Conservation (phyloP, 2,329 filamentous ascomycete genomes). For the Bipolaris victoriae region DNA sequence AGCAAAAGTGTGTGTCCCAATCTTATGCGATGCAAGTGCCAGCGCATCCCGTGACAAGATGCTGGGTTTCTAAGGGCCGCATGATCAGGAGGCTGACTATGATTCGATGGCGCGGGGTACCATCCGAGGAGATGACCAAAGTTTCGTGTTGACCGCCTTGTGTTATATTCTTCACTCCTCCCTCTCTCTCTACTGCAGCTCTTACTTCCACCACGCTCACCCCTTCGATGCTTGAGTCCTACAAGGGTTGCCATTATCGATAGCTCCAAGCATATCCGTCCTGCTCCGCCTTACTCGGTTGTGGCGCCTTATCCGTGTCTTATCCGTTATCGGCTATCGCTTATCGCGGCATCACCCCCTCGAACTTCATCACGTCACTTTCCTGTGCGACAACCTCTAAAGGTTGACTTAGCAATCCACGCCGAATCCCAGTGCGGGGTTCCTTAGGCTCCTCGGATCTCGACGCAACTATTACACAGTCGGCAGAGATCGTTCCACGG, state of each 20-base stretch:
- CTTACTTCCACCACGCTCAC: neutral
- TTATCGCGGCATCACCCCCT: slow-evolving; percentile 22
- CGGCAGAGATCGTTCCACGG: neutral
- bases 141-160: neutral
- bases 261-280: slow-evolving; percentile 6
- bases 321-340: slow-evolving; percentile 24
- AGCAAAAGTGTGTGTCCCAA: neutral
- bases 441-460: neutral
- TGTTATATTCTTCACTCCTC: neutral
- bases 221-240: neutral
- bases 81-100: slow-evolving; percentile 21
- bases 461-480: neutral
- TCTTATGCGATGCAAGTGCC: slow-evolving; percentile 22
- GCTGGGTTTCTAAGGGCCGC: slow-evolving; percentile 15
- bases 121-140: neutral
- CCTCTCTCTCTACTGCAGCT: neutral
- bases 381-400: slow-evolving; percentile 9
- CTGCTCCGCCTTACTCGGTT: slow-evolving; percentile 22
- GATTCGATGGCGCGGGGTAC: slow-evolving; percentile 12
- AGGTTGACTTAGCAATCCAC: neutral
- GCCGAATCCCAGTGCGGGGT: neutral
- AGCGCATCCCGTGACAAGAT: slow-evolving; percentile 33
- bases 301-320: slow-evolving; percentile 21
- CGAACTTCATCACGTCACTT: slow-evolving; percentile 31
- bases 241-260: neutral